phyloP scores from a whole-genome alignment of 2,329 filamentous ascomycete species.

The Monosporascus sp. region DNA sequence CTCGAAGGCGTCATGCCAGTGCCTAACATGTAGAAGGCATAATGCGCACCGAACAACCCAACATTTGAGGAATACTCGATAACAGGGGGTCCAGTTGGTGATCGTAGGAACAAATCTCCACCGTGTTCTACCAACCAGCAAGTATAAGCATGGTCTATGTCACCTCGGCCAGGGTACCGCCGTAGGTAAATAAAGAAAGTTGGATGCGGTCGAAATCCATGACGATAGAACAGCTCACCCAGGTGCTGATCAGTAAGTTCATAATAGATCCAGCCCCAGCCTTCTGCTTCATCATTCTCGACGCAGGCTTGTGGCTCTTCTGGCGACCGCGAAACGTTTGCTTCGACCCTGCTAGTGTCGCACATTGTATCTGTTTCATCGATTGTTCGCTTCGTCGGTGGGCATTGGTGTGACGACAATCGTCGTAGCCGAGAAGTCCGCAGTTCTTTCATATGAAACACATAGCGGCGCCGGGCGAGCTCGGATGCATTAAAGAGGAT shows the following conservation, averaged over 20 bases:
- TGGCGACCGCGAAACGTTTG: not conserved
- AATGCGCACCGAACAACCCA: not conserved
- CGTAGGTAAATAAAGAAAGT: not conserved
- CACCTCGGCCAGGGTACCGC: not conserved
- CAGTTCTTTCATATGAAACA: not conserved
- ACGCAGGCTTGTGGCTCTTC: not conserved
- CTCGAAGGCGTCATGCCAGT: fast-evolving
- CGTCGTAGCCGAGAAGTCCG: not conserved
- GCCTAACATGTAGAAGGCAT: not conserved
- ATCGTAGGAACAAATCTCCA: not conserved
- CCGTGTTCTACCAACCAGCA: constrained; percentile 1
- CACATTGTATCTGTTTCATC: not conserved
- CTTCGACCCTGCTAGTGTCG: not conserved
- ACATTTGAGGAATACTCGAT: not conserved
- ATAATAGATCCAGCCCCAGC: not conserved
- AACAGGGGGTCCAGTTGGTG: not conserved
- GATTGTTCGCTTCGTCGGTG: not conserved
- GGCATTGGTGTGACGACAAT: not conserved
- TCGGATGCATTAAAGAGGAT: not conserved
- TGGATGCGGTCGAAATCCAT: not conserved
- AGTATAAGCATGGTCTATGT: not conserved
- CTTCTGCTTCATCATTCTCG: not conserved
- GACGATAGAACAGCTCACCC: not conserved
- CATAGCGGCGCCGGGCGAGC: constrained; percentile 1
- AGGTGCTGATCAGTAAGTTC: not conserved